Evolutionary conservation across 164 flowering plant species (phyloP).

Genomic region (Chloranthus sessilifolius): DNA sequence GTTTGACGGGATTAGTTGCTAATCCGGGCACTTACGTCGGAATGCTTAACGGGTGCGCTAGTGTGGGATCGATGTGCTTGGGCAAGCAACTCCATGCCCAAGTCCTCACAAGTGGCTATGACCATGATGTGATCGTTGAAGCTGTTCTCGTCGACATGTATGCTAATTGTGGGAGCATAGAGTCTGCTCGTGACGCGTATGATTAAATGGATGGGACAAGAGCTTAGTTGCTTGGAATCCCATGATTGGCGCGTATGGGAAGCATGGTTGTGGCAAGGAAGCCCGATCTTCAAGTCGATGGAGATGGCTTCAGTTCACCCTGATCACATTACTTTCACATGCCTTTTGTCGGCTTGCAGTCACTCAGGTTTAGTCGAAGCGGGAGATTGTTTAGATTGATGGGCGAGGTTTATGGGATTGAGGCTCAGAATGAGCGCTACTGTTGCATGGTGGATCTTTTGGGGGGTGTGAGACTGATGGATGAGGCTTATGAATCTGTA

Average conservation of each 20-base stretch:
- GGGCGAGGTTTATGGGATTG: neutral
- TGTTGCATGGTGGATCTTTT: constrained; percentile 8
- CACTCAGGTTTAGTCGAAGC: constrained; percentile 3
- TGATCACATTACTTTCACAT: constrained; percentile 4
- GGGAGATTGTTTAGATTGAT: neutral
- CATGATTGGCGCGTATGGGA: constrained; percentile 8
- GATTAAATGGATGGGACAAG: neutral
- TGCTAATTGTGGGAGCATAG: constrained; percentile 5
- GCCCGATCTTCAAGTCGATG: constrained; percentile 3
- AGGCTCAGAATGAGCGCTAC: neutral
- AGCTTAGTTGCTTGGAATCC: constrained; percentile 8
- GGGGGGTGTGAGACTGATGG: neutral
- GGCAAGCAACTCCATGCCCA: constrained; percentile 7
- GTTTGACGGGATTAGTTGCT: neutral
- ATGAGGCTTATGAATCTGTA: neutral
- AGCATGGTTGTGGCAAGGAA: constrained; percentile 4
- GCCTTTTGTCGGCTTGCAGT: constrained; percentile 8
- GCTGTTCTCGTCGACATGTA: constrained; percentile 1
- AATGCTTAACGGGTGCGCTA: constrained; percentile 4
- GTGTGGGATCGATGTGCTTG: constrained; percentile 5
- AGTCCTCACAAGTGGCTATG: neutral
- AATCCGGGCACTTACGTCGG: constrained; percentile 3
- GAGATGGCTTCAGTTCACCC: neutral
- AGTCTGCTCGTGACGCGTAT: neutral
- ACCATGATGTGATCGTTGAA: neutral